Conservation (phyloP, 768 basidiomycete genomes). For the Amanita phalloides region DNA sequence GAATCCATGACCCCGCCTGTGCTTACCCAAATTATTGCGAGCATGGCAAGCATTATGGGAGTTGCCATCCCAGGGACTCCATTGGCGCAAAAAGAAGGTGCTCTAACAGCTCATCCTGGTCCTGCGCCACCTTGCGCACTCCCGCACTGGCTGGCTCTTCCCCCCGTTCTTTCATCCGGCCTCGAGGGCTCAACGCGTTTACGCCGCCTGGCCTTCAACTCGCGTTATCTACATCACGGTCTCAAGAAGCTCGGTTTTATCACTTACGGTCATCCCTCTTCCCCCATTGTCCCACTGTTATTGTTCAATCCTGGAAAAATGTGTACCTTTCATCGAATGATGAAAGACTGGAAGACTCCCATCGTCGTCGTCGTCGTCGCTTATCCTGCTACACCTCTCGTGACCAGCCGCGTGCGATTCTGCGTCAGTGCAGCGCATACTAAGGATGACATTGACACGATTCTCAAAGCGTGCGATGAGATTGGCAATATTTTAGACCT, state of each 20-base stretch:
- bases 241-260: constrained; percentile 93
- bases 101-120: constrained; percentile 38
- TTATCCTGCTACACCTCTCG: constrained; percentile 84
- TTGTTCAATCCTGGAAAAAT: constrained; percentile 93
- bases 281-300: constrained; percentile 88
- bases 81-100: constrained; percentile 25
- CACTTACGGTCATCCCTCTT: constrained; percentile 84
- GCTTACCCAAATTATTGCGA: constrained; percentile 80
- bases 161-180: constrained; percentile 66
- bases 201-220: constrained; percentile 88
- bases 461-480: constrained; percentile 85
- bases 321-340: constrained; percentile 83
- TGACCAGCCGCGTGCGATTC: constrained; percentile 84
- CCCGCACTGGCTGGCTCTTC: constrained; percentile 73
- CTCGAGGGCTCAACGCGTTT: constrained; percentile 76
- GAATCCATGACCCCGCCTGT: constrained; percentile 90
- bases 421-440: constrained; percentile 94
- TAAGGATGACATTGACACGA: constrained; percentile 87
- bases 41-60: constrained; percentile 98
- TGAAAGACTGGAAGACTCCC: constrained; percentile 70
- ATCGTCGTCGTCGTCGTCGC: constrained; percentile 86
- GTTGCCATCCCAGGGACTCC: constrained; percentile 29
- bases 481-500: constrained; percentile 84
- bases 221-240: constrained; percentile 81
- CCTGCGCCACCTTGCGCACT: constrained; percentile 55